Conservation (phyloP, 1,284 basidiomycete species). For the Fomitopsis pinicola region DNA sequence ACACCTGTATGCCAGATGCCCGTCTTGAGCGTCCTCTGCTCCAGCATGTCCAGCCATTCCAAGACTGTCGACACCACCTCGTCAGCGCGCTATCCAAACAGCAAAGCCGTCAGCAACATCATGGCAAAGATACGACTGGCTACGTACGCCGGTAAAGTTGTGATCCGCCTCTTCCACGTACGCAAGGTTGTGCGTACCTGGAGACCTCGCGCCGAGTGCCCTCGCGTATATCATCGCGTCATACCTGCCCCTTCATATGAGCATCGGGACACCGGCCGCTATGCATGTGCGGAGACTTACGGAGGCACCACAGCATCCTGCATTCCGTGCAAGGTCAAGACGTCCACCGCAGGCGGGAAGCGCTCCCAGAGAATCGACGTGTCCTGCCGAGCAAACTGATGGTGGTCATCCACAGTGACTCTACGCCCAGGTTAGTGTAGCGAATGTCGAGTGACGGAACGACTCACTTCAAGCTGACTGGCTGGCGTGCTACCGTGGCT, state of each 20-base stretch:
- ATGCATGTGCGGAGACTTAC: constrained; percentile 36
- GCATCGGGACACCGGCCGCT: neutral
- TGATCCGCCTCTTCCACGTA: constrained; percentile 70
- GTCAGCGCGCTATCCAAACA: constrained; percentile 39
- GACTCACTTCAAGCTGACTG: constrained; percentile 32
- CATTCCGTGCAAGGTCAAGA: constrained; percentile 67
- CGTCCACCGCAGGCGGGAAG: constrained; percentile 58
- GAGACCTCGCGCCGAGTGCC: constrained; percentile 47
- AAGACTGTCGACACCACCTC: constrained; percentile 59
- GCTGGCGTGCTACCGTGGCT: constrained; percentile 56
- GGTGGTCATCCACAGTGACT: constrained; percentile 54
- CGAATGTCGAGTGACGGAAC: neutral
- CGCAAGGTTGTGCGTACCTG: constrained; percentile 66
- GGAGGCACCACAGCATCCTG: constrained; percentile 60
- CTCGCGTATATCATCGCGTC: constrained; percentile 68
- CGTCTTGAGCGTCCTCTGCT: constrained; percentile 42
- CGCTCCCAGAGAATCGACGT: constrained; percentile 57
- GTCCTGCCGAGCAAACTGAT: constrained; percentile 57
- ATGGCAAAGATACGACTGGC: neutral
- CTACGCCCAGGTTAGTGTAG: constrained; percentile 17
- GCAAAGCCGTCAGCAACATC: neutral
- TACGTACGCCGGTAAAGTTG: constrained; percentile 57
- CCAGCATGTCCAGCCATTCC: constrained; percentile 51
- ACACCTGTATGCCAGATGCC: constrained; percentile 56
- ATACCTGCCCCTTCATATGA: constrained; percentile 37